phyloP scores from a whole-genome alignment of 306 rosid species.

The Potentilla sterilis region DNA sequence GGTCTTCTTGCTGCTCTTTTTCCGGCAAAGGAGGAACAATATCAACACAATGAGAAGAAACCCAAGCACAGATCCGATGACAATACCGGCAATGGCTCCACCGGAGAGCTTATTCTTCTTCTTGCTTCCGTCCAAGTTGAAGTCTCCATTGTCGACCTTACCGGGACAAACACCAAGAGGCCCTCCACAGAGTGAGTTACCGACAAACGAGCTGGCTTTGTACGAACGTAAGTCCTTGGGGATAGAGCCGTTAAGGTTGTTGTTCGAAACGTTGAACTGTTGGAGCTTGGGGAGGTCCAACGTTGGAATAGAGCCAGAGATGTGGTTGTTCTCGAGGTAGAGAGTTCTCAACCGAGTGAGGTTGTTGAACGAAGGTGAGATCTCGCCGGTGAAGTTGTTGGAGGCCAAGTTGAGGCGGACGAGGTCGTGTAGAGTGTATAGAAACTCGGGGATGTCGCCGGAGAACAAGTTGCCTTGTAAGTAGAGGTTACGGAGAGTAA shows the following conservation, averaged over 20 bases:
- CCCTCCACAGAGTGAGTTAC: conserved; percentile 37
- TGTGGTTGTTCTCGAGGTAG: conserved; percentile 37
- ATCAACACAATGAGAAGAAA: conserved; percentile 22
- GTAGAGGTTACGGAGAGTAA: conserved; percentile 44
- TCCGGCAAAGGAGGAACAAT: conserved; percentile 38
- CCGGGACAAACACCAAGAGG: conserved; percentile 39
- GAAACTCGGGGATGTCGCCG: conserved; percentile 37
- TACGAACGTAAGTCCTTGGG: conserved; percentile 31
- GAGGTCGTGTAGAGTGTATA: conserved; percentile 27
- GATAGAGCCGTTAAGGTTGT: conserved; percentile 39
- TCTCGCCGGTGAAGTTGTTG: conserved; percentile 51
- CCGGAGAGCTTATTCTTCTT: conserved; percentile 33
- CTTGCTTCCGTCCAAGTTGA: conserved; percentile 10
- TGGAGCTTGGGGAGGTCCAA: conserved; percentile 29
- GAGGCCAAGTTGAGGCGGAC: conserved; percentile 47
- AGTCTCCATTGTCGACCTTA: conserved; percentile 1
- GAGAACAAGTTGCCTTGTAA: conserved; percentile 45
- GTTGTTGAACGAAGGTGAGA: conserved; percentile 36
- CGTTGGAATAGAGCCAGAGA: conserved; percentile 37
- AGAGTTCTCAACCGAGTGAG: conserved; percentile 39
- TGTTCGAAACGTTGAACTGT: conserved; percentile 47
- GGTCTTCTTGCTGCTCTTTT: conserved; percentile 37
- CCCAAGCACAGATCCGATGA: conserved; percentile 42
- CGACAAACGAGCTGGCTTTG: conserved; percentile 31
- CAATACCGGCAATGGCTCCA: conserved; percentile 47